Evolutionary conservation across 192 early-diverging fungal genomes (phyloP), one percentile per base, ranked within the genome.

Genomic region (Polychytrium aggregatum): DNA sequence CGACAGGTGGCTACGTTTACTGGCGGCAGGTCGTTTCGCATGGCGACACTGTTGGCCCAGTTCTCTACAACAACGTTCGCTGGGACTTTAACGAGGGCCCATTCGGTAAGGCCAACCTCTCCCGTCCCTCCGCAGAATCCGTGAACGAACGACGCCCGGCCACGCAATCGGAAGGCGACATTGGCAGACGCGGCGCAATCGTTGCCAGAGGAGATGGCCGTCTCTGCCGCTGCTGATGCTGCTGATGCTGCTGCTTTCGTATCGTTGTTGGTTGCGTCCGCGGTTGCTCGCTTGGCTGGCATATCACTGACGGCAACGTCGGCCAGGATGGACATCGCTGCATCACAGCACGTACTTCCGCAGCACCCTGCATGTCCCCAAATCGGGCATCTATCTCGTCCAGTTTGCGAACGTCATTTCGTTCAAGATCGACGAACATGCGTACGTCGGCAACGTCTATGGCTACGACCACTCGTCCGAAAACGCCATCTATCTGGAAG

Each of bases 381-480:
- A 45, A 22, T 30, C 60, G 0, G 71, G 71, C 0, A 29, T 64
- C 1, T 74, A 71, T 58, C 42, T 67, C 18, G 59, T 70, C 7
- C 28, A 17, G 7, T 65, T 74, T 34, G 26, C 68, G 20, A 65
- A 71, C 30, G 66, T 83, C n/a, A 64, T 71, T 8, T 66, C 70
- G 22, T 84, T 82, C 65, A 82, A 82, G 46, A 70, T 87, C 41
- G 71, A 85, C 51, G 48, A 71, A 13, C 46, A 54, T 21, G 62
- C 71, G 16, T 68, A 68, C 34, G 62, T 65, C 17, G 85, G 83
- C 3, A 84, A 87, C 48, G 65, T 70, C 47, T 87, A 84, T 50
- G 59, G 56, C 21, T 82, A 82, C 42, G 45, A 43, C 3, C 67
- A 69, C 72, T 4, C 51, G 56, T 30, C 60, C 45, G 39, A 55